Base-by-base conservation (phyloP, 495 filamentous ascomycete genomes). In the Viridothelium virens region DNA sequence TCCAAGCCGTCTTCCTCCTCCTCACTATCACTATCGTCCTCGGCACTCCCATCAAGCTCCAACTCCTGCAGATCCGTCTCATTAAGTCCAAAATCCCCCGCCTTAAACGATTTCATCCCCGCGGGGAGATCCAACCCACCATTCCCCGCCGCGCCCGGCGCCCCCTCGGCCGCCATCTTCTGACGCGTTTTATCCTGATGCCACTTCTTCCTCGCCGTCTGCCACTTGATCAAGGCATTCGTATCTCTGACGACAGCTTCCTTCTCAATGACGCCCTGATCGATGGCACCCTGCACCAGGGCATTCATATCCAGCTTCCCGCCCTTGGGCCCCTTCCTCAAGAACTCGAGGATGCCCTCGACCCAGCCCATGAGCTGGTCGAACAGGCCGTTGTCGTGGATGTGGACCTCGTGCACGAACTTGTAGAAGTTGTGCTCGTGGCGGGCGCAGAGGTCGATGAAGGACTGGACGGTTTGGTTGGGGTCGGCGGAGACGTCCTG, bases 401-500 rank as follows among this genome's bases (percentile, higher is more conserved):
- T 85, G 74, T 98, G 94, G 0, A 97, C 94, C 77, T 98, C 95
- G 72, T 98, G 94, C 2, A 98, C 86, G 73, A 98, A 98, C 73
- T 96, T 97, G 82, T 98, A 98, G 74, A 98, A 96, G 79, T 95
- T 92, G 73, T 91, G 85, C 77, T 98, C 88, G 74, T 98, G 94
- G 16, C 94, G 86, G 66, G 91, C 89, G 75, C 94, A 98, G 50
- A 98, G 85, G 74, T 98, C 95, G 74, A 97, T 98, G 75, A 98
- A 98, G 44, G 91, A 84, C 75, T 98, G 94, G n/a, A 98, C 94
- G 0, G 94, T 98, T 78, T 96, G 92, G 77, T 98, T 98, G 14
- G 94, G 94, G 73, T 98, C 94, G 0, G 92, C 91, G 0, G 89
- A 89, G 56, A 93, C 87, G 75, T 96, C 95, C 76, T 97, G 92